Evolutionary conservation across 1,284 basidiomycete species (phyloP).

Genomic region (Salmacisia buchloeana): DNA sequence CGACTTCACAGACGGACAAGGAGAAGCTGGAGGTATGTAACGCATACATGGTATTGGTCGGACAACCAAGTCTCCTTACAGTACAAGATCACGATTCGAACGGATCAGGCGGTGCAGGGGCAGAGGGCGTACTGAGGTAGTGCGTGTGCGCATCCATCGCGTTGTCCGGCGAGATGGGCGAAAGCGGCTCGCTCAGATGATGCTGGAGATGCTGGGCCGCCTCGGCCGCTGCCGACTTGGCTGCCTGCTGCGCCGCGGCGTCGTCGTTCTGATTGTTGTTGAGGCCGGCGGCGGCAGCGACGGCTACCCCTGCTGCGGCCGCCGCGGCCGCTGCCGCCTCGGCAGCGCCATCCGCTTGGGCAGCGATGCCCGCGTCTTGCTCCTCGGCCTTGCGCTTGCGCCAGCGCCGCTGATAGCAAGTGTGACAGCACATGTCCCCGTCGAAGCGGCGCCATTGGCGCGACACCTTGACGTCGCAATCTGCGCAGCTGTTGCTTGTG

Average conservation of each 20-base stretch:
- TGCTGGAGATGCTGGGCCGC: constrained; percentile 4
- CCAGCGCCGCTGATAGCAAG: constrained; percentile 2
- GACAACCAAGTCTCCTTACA: too few relatives aligned
- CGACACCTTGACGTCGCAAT: background rate
- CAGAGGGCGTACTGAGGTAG: background rate
- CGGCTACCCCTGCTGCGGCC: background rate
- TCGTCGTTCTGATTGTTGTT: background rate
- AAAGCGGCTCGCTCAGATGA: background rate
- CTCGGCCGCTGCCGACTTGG: constrained; percentile 1
- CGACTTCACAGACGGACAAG: too few relatives aligned
- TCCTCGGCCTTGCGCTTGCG: constrained; percentile 2
- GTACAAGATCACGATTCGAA: constrained; percentile 1
- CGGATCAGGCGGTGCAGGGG: background rate
- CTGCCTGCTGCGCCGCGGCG: background rate
- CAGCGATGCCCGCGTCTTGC: background rate
- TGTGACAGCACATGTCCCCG: constrained; percentile 8
- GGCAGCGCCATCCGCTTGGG: too few relatives aligned
- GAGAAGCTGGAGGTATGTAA: too few relatives aligned
- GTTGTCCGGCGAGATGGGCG: background rate
- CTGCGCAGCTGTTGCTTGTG: background rate
- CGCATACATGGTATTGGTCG: too few relatives aligned
- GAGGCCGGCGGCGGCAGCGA: too few relatives aligned
- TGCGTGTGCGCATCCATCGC: background rate
- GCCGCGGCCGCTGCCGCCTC: background rate
- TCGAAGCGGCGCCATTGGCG: constrained; percentile 2